Conservation (phyloP, 2,329 filamentous ascomycete genomes). For the Aureobasidium sp. region DNA sequence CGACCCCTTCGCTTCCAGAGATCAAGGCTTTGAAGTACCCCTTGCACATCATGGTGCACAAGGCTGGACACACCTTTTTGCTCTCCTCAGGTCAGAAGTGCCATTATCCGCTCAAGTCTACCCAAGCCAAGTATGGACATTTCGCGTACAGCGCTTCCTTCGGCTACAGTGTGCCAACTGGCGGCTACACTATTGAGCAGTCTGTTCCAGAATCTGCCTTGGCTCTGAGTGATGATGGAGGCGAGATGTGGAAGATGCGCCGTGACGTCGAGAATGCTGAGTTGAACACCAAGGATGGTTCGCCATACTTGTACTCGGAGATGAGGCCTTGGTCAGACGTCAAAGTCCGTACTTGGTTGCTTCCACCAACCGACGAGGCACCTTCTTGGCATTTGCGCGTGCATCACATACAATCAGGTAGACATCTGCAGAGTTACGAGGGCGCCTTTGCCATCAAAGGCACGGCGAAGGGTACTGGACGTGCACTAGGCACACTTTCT, state of each 20-base stretch:
- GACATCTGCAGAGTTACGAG: slow-evolving; percentile 64
- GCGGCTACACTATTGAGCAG: slow-evolving; percentile 68
- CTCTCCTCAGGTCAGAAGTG: slow-evolving; percentile 73
- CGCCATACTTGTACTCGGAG: slow-evolving; percentile 57
- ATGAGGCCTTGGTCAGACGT: slow-evolving; percentile 69
- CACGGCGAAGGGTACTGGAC: slow-evolving; percentile 52
- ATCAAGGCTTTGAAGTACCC: slow-evolving; percentile 59
- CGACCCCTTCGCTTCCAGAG: slow-evolving; percentile 46
- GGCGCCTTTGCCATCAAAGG: slow-evolving; percentile 65
- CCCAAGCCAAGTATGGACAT: slow-evolving; percentile 73
- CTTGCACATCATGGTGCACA: slow-evolving; percentile 60
- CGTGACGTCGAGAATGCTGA: slow-evolving; percentile 57
- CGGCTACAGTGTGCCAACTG: slow-evolving; percentile 70
- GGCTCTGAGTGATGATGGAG: slow-evolving; percentile 68
- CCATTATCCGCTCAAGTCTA: slow-evolving; percentile 73
- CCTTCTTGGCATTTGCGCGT: slow-evolving; percentile 65
- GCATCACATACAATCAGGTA: slow-evolving; percentile 53
- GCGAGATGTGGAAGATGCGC: slow-evolving; percentile 74
- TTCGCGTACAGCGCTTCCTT: slow-evolving; percentile 74
- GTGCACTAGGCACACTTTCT: slow-evolving; percentile 42
- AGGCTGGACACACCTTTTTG: slow-evolving; percentile 69
- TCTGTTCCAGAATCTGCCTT: slow-evolving; percentile 70
- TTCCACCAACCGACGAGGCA: slow-evolving; percentile 52
- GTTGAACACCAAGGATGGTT: slow-evolving; percentile 50
- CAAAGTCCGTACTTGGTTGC: slow-evolving; percentile 55